Conservation (phyloP, 495 filamentous ascomycete genomes). For the Penicillium lividum region DNA sequence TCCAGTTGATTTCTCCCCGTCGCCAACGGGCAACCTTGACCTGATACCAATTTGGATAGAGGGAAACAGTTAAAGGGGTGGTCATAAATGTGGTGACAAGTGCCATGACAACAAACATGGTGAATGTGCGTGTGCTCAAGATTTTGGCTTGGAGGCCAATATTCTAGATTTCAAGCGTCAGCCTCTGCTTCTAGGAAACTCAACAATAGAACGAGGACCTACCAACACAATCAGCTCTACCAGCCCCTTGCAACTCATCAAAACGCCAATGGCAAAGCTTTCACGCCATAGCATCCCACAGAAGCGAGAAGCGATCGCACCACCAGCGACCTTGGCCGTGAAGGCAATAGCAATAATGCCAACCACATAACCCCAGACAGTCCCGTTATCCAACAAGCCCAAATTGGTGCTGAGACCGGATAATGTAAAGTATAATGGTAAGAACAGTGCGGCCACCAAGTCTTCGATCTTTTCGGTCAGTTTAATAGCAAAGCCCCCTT, state of each 20-base stretch:
- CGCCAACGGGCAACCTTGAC: constrained; percentile 89
- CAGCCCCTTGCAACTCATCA: constrained; percentile 98
- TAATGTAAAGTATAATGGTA: constrained; percentile 93
- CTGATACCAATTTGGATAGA: constrained; percentile 91
- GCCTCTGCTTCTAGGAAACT: neutral
- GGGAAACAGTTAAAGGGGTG: constrained; percentile 71
- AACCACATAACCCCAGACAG: constrained; percentile 91
- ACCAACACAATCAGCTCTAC: constrained; percentile 95
- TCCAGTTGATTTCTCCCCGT: constrained; percentile 91
- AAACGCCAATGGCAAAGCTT: constrained; percentile 82
- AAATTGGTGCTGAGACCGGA: constrained; percentile 90
- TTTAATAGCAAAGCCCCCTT: constrained; percentile 92
- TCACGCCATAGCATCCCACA: constrained; percentile 91
- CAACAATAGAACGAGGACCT: constrained; percentile 31
- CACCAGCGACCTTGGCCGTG: constrained; percentile 80
- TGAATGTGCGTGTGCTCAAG: constrained; percentile 83
- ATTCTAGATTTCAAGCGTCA: constrained; percentile 57
- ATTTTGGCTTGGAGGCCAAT: constrained; percentile 93
- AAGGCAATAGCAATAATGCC: constrained; percentile 84
- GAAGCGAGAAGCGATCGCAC: constrained; percentile 73
- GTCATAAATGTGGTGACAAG: constrained; percentile 90
- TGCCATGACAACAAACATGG: constrained; percentile 98
- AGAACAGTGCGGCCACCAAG: constrained; percentile 80
- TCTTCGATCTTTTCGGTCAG: constrained; percentile 97
- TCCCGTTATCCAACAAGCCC: constrained; percentile 77